These are phyloP conservation scores for Geranomyces variabilis DNA, from an alignment of 192 early-diverging fungal genomes.

Conservation along the genomic window DNA sequence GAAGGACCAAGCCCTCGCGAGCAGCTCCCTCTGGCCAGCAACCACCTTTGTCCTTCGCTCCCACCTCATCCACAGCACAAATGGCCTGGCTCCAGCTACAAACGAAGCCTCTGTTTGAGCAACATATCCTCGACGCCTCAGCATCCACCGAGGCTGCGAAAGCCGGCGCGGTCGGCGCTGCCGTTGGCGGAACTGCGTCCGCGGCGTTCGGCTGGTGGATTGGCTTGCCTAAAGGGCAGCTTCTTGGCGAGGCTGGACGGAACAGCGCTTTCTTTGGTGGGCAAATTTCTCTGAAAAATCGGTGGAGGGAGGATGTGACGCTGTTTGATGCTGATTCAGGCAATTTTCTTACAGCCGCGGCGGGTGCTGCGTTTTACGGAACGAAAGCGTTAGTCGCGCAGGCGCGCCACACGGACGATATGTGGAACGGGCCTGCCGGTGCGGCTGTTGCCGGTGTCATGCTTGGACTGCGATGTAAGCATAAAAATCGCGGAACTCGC, in stretches of 20 bases:
- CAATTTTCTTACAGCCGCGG: slow-evolving; percentile 1
- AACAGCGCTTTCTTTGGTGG: slow-evolving; percentile 17
- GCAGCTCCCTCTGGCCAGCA: too few relatives aligned
- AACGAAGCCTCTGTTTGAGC: slow-evolving; percentile 2
- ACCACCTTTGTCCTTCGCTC: too few relatives aligned
- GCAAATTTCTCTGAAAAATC: background rate
- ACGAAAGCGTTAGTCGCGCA: slow-evolving; percentile 21
- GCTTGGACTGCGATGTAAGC: slow-evolving; percentile 28
- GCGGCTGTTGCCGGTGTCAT: slow-evolving; percentile 21
- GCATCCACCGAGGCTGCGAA: slow-evolving; percentile 15
- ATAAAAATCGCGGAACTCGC: background rate
- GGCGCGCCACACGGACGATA: slow-evolving; percentile 23
- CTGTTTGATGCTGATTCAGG: background rate
- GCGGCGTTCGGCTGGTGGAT: slow-evolving; percentile 30
- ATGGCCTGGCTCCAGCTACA: background rate
- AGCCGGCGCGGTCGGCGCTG: slow-evolving; percentile 16
- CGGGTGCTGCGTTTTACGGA: slow-evolving; percentile 26
- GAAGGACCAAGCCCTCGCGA: too few relatives aligned
- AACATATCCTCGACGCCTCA: slow-evolving; percentile 27
- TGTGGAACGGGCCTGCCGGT: slow-evolving; percentile 27
- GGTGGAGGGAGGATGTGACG: background rate
- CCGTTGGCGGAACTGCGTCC: slow-evolving; percentile 1
- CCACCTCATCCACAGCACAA: too few relatives aligned
- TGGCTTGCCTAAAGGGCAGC: slow-evolving; percentile 5
- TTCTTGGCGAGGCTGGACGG: slow-evolving; percentile 12